A percentile compares a stretch with the other conserved stretches of the same genome.
phyloP scores from a whole-genome alignment of 1,139 yeast species.

The Starmera stellimalicola region DNA sequence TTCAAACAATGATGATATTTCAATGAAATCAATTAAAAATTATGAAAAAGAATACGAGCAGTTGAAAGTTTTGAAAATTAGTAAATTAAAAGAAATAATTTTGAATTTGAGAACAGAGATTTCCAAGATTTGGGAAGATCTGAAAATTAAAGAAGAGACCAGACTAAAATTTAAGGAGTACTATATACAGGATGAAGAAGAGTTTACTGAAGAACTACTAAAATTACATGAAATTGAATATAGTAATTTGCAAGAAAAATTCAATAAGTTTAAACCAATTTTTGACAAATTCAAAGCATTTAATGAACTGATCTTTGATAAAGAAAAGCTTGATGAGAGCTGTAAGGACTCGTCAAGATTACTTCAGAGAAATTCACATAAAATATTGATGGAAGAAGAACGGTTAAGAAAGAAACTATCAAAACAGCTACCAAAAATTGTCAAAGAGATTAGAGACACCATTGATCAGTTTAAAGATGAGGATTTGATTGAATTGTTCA shows the following conservation, averaged over 20 bases:
- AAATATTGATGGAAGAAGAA: conserved; percentile 73
- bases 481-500: conserved; percentile 28
- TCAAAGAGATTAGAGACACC: conserved; percentile 40
- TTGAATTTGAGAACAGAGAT: conserved; percentile 50
- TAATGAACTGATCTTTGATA: conserved; percentile 49
- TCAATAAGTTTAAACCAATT: conserved; percentile 44
- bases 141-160: conserved; percentile 46
- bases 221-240: conserved; percentile 59
- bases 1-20: conserved; percentile 24
- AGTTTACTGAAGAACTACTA: conserved; percentile 43
- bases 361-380: conserved; percentile 68
- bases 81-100: conserved; percentile 60
- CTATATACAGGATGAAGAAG: conserved; percentile 22
- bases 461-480: conserved; percentile 39
- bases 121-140: conserved; percentile 47
- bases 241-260: conserved; percentile 37
- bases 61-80: conserved; percentile 49
- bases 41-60: conserved; percentile 45
- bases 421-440: conserved; percentile 56
- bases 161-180: conserved; percentile 28
- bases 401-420: conserved; percentile 58
- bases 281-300: conserved; percentile 46
- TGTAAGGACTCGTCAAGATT: conserved; percentile 76
- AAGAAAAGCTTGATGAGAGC: conserved; percentile 53
- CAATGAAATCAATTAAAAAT: conserved; percentile 18